These are phyloP conservation scores for Russula sp. DNA, from an alignment of 768 basidiomycete species.

Conservation along the genomic window DNA sequence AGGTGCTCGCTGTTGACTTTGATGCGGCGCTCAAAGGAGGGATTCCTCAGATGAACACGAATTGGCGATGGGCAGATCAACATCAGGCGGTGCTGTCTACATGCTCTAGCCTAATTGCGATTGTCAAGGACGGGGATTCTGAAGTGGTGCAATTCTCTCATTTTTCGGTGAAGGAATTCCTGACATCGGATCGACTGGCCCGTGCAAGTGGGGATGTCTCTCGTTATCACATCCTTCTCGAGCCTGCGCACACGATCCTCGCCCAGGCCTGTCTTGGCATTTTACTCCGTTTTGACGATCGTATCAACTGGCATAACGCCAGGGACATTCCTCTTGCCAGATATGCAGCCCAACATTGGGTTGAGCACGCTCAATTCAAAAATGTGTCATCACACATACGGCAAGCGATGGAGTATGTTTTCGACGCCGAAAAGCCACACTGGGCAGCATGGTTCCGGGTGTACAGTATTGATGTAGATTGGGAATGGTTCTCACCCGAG, in stretches of 20 bases:
- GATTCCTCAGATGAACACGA: too few species aligned
- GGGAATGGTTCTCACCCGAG: too few species aligned
- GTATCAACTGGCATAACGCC: too few species aligned
- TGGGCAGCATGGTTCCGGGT: background rate
- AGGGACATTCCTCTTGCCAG: background rate
- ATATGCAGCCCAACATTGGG: background rate
- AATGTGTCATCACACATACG: background rate
- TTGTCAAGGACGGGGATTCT: background rate
- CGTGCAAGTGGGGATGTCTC: background rate
- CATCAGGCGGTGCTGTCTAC: background rate
- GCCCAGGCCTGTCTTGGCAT: background rate
- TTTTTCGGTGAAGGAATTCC: background rate
- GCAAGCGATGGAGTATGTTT: background rate
- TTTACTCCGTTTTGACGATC: background rate
- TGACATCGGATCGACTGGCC: background rate
- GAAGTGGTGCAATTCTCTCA: background rate
- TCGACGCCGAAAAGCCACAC: background rate
- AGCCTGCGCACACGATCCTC: background rate
- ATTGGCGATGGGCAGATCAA: background rate
- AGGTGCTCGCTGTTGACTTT: background rate
- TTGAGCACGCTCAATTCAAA: background rate
- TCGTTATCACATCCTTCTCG: background rate
- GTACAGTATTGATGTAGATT: background rate
- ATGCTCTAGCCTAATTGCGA: background rate
- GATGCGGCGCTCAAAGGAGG: too few species aligned